Evolutionary conservation across 352 stramenopile species (phyloP).

Genomic region (Ophiocytium majus): DNA sequence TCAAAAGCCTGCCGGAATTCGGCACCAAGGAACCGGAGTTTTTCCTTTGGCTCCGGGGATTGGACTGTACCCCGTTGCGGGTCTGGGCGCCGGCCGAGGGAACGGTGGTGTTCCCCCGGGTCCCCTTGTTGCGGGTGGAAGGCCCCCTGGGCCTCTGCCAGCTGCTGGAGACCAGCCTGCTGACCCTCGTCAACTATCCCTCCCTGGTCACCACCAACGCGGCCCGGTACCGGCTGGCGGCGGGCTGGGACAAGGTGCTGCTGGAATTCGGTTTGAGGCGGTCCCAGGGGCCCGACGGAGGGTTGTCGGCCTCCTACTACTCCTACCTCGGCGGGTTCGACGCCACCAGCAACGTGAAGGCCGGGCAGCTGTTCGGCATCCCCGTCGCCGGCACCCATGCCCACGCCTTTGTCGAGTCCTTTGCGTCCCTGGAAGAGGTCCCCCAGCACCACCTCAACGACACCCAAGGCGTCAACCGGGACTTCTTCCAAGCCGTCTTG

Average conservation of each 20-base stretch:
- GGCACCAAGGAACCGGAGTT: conserved; percentile 87
- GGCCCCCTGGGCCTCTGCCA: conserved; percentile 87
- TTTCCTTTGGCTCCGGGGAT: conserved; percentile 85
- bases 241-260: conserved; percentile 66
- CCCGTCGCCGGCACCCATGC: too few species aligned
- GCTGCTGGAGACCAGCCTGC: conserved; percentile 95
- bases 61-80: conserved; percentile 87
- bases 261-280: conserved; percentile 64
- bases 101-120: conserved; percentile 83
- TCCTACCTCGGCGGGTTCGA: too few species aligned
- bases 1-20: conserved; percentile 72
- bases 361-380: too few species aligned
- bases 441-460: too few species aligned
- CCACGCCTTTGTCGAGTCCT: too few species aligned
- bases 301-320: too few species aligned
- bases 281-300: conserved; percentile 93
- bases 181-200: conserved; percentile 97
- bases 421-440: too few species aligned
- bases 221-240: conserved; percentile 88
- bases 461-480: too few species aligned
- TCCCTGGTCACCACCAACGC: conserved; percentile 96
- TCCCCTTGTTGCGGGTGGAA: conserved; percentile 87
- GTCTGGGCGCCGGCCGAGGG: conserved; percentile 90
- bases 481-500: too few species aligned
- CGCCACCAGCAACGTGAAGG: too few species aligned